These are phyloP conservation scores for Cryptococcus sp. DNA, from an alignment of 1,284 basidiomycete genomes.

Conservation along the genomic window DNA sequence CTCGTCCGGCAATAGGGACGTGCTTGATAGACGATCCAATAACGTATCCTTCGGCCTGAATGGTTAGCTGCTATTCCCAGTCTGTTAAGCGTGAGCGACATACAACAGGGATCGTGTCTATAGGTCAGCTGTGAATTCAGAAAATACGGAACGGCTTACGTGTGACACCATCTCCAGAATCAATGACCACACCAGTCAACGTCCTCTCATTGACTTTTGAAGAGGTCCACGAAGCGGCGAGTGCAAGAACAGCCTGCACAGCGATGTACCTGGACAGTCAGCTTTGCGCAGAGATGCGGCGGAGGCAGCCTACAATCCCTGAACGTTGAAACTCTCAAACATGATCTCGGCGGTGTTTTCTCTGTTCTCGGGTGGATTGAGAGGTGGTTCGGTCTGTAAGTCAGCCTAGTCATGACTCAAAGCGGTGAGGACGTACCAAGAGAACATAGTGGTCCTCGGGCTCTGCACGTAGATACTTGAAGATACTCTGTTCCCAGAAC, in stretches of 20 bases:
- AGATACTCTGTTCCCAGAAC: slow-evolving; percentile 99
- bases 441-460: slow-evolving; percentile 99
- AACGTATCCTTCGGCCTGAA: slow-evolving; percentile 85
- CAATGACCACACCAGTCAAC: slow-evolving; percentile 95
- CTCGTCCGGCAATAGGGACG: slow-evolving; percentile 95
- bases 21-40: slow-evolving; percentile 99
- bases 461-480: slow-evolving; percentile 98
- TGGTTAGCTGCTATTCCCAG: background rate
- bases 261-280: slow-evolving; percentile 72
- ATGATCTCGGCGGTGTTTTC: slow-evolving; percentile 99
- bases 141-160: slow-evolving; percentile 47
- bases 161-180: slow-evolving; percentile 98
- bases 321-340: slow-evolving; percentile 99
- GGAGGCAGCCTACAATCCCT: slow-evolving; percentile 48
- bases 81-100: slow-evolving; percentile 3
- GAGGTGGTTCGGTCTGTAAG: slow-evolving; percentile 87
- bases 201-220: slow-evolving; percentile 88
- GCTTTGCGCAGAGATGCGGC: background rate
- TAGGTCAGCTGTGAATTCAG: slow-evolving; percentile 1
- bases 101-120: slow-evolving; percentile 49
- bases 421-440: slow-evolving; percentile 59
- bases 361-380: slow-evolving; percentile 97
- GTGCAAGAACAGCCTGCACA: slow-evolving; percentile 97
- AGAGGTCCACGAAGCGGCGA: slow-evolving; percentile 96
- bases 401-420: background rate